phyloP scores from a whole-genome alignment of 345 rosid species.

The Linum trigynum region DNA sequence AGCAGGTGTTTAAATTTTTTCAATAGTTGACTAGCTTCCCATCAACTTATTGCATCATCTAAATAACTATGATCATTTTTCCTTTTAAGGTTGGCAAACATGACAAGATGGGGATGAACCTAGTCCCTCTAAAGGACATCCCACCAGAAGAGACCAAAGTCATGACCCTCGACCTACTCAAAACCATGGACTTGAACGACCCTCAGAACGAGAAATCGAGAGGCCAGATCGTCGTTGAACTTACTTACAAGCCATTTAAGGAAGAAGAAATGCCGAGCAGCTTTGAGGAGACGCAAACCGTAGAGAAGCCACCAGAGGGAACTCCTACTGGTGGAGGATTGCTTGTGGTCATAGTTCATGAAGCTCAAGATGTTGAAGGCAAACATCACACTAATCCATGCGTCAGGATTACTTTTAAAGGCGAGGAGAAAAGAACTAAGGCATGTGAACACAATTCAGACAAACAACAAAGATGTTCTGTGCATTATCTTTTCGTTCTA shows the following conservation, averaged over 20 bases:
- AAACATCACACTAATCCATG: conserved; percentile 86
- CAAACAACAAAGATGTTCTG: no score
- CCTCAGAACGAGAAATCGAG: conserved; percentile 53
- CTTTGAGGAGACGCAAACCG: conserved; percentile 38
- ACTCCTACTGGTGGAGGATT: conserved; percentile 80
- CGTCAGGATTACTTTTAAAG: conserved; percentile 56
- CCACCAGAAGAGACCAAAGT: conserved; percentile 62
- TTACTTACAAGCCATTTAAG: conserved; percentile 69
- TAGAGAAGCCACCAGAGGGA: conserved; percentile 72
- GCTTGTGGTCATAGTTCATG: conserved; percentile 71
- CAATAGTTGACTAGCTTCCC: not conserved
- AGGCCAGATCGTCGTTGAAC: conserved; percentile 69
- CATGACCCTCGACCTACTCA: conserved; percentile 59
- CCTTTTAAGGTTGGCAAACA: conserved; percentile 63
- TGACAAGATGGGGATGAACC: conserved; percentile 87
- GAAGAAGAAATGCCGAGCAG: conserved; percentile 52
- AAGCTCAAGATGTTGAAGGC: conserved; percentile 87
- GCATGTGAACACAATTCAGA: conserved; percentile 15
- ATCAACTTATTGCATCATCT: not conserved
- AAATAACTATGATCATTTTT: conserved; percentile 2
- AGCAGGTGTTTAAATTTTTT: conserved; percentile 44
- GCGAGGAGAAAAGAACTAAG: conserved; percentile 84
- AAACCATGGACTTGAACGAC: conserved; percentile 57
- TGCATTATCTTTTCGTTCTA: not conserved
- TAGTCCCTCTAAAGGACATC: conserved; percentile 71